A percentile compares a stretch with the other conserved stretches of the same genome.
Conservation (phyloP, 2,329 filamentous ascomycete genomes). For the Trichoderma koningii region DNA sequence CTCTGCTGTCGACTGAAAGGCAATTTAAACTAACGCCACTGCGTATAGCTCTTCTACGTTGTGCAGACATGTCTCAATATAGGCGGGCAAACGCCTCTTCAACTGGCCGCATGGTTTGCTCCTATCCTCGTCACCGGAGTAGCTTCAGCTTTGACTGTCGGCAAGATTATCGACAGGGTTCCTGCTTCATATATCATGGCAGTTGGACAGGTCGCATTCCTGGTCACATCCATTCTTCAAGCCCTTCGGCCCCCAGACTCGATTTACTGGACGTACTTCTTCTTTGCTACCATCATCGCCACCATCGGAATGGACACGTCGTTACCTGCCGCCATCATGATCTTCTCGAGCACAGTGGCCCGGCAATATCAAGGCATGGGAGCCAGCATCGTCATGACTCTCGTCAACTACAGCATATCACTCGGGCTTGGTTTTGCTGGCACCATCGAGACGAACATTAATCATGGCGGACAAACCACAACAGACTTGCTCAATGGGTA, state of each 20-base stretch:
- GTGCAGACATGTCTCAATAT: too few species aligned
- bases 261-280: background rate
- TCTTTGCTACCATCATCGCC: conserved; percentile 47
- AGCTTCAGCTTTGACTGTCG: background rate
- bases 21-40: too few species aligned
- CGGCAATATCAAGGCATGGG: conserved; percentile 51
- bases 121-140: background rate
- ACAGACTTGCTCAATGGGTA: too few species aligned
- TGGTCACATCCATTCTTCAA: too few species aligned
- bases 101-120: background rate
- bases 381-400: conserved; percentile 60
- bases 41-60: too few species aligned
- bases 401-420: conserved; percentile 70
- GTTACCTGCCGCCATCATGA: conserved; percentile 62
- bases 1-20: too few species aligned
- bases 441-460: conserved; percentile 52
- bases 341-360: conserved; percentile 57
- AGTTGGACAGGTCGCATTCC: too few species aligned
- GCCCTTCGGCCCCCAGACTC: conserved; percentile 29
- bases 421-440: conserved; percentile 67
- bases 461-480: too few species aligned
- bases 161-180: too few species aligned
- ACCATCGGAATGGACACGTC: conserved; percentile 63
- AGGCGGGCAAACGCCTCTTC: too few species aligned
- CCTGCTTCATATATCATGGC: too few species aligned